Evolutionary conservation across 371 early-diverging fungal genomes (phyloP).

Genomic region (Mucor saturninus): DNA sequence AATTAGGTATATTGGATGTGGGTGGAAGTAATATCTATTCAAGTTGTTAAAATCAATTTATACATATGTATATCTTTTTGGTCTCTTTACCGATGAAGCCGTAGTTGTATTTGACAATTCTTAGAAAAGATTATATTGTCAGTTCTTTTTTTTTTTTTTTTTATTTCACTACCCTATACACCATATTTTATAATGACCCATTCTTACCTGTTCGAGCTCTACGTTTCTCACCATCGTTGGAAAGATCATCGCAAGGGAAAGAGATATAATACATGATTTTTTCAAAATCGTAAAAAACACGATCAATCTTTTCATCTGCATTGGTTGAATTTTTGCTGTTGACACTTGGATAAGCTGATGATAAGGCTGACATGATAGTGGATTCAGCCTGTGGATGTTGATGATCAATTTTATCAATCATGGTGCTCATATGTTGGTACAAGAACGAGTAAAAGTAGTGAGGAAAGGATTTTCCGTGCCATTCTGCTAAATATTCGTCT

Average conservation of each 20-base stretch:
- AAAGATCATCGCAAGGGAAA: constrained; percentile 24
- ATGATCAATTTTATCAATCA: constrained; percentile 57
- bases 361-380: constrained; percentile 30
- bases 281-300: constrained; percentile 78
- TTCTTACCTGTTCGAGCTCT: constrained; percentile 32
- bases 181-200: not conserved
- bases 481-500: constrained; percentile 70
- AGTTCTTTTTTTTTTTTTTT: no score
- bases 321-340: constrained; percentile 45
- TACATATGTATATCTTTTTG: no score
- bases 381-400: constrained; percentile 20
- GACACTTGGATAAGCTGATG: constrained; percentile 31
- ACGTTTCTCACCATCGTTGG: constrained; percentile 5
- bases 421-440: constrained; percentile 74
- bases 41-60: no score
- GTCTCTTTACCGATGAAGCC: no score
- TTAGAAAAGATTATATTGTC: no score
- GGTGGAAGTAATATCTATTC: constrained; percentile 47
- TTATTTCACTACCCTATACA: not conserved
- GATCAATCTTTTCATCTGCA: constrained; percentile 81
- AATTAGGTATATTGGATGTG: constrained; percentile 50
- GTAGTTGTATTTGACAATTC: no score
- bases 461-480: constrained; percentile 84
- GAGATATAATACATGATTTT: constrained; percentile 66
- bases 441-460: constrained; percentile 78